Percentiles rank a stretch among this genome's conserved stretches.
Evolutionary conservation across 352 stramenopile species (phyloP).

Genomic region (Phytophthora sp.): DNA sequence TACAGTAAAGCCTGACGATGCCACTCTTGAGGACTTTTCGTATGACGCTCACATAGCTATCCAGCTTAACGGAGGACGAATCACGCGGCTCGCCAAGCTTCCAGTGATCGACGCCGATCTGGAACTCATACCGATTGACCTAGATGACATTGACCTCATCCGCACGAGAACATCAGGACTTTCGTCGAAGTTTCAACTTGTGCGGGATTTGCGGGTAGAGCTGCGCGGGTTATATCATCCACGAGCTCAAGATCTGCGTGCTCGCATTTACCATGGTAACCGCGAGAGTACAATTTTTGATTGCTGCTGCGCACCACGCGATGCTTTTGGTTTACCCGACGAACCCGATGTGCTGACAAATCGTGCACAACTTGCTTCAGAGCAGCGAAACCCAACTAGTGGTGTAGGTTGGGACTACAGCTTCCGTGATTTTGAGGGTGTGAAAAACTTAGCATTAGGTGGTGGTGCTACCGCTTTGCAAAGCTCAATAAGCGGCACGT

Average conservation of each 20-base stretch:
- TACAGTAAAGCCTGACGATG: constrained; percentile 23
- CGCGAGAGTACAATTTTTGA: constrained; percentile 51
- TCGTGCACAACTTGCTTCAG: constrained; percentile 43
- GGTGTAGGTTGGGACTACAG: constrained; percentile 76
- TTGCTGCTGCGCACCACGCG: constrained; percentile 39
- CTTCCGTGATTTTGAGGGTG: constrained; percentile 56
- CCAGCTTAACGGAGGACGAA: constrained; percentile 57
- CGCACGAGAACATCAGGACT: constrained; percentile 38
- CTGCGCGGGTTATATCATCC: constrained; percentile 77
- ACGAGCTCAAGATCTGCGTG: constrained; percentile 54
- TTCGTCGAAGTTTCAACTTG: constrained; percentile 65
- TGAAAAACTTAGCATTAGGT: constrained; percentile 57
- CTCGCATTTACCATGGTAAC: constrained; percentile 57
- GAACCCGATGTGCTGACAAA: constrained; percentile 43
- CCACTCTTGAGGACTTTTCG: constrained; percentile 46
- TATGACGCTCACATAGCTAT: constrained; percentile 49
- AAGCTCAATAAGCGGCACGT: constrained; percentile 66
- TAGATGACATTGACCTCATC: constrained; percentile 25
- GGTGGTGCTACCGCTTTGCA: constrained; percentile 64
- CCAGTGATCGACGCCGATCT: constrained; percentile 53
- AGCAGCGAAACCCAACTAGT: constrained; percentile 55
- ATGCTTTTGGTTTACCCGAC: constrained; percentile 59
- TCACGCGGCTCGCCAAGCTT: constrained; percentile 40
- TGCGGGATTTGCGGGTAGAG: constrained; percentile 53
- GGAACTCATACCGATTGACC: constrained; percentile 30